Conservation (phyloP, 225 moss, liverwort and hornwort species). For the Antitrichia curtipendula region DNA sequence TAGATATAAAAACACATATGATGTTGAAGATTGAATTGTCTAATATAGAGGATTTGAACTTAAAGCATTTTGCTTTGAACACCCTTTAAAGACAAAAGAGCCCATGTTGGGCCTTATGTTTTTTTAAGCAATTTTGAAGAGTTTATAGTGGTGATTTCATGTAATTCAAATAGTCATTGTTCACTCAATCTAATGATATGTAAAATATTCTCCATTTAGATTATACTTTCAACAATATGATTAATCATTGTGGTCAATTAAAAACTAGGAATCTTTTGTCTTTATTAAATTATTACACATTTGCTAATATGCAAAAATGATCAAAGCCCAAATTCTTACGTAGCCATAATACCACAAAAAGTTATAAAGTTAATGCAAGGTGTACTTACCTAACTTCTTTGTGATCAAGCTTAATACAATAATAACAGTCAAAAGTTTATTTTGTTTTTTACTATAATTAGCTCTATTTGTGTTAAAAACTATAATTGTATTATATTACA, state of each 20-base stretch:
- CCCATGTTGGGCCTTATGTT: too few species aligned
- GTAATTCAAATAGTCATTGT: not conserved
- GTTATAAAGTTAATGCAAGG: not conserved
- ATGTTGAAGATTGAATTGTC: not conserved
- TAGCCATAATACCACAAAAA: fast-evolving
- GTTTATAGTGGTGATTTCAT: not conserved
- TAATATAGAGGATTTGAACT: not conserved
- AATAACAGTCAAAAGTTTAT: fast-evolving
- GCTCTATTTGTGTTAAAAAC: not conserved
- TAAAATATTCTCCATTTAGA: not conserved
- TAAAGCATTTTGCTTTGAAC: not conserved
- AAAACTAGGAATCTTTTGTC: not conserved
- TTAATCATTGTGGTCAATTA: not conserved
- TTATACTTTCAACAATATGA: not conserved
- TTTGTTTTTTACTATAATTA: not conserved
- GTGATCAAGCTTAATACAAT: not conserved
- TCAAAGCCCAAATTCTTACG: fast-evolving
- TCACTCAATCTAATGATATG: not conserved
- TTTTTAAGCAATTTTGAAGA: not conserved
- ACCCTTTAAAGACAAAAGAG: fast-evolving
- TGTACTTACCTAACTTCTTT: fast-evolving
- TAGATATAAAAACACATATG: not conserved
- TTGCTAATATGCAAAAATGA: not conserved
- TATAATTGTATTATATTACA: not conserved
- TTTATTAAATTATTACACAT: not conserved